Evolutionary conservation across 352 stramenopile genomes (phyloP), one percentile per base, ranked within the genome.

Genomic region (Globisporangium cederbergense): DNA sequence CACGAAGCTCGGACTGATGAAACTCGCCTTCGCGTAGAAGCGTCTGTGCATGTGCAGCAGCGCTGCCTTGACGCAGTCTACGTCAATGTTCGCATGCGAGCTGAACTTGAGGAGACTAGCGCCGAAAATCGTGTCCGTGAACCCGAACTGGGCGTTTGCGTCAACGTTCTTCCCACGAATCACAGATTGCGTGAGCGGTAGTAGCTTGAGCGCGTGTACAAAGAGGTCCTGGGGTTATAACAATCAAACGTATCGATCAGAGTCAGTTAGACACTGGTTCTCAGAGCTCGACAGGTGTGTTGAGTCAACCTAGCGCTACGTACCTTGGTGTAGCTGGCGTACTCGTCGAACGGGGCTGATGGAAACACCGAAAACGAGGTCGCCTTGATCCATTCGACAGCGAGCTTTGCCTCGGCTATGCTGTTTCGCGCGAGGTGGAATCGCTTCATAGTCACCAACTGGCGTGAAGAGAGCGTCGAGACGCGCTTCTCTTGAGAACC

Each of bases 31-130:
- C 16, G 45, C 22, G 34, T 64, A 46, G 32, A 64, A 64, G 30
- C 46, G 32, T 34, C n/a, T 16, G 51, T 57, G 30, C 51, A 57
- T 42, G 30, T 57, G 51, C 30, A 57, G 30, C 51, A 57, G n/a
- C 8, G 25, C 34, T 16, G 45, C 58, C 47, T 64, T 64, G 11
- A 64, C 30, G 45, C 58, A 64, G 46, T 64, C 58, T 28, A 46
- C 47, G 58, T 64, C 58, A 10, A 64, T 45, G 22, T 52, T 46
- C 34, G 16, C n/a, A 18, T 59, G 18, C 18, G 47, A 52, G 18
- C 14, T 22, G 11, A 65, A 52, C 8, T 65, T 49, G 25, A 59
- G 49, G 4, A 65, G 16, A 13, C n/a, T 59, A 14, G 49, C 9
- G 9, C 49, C 36, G 28, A 18, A n/a, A 11, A 65, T 53, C n/a